Base-by-base conservation (phyloP, 257 asterid genomes). In the Plantago major region DNA sequence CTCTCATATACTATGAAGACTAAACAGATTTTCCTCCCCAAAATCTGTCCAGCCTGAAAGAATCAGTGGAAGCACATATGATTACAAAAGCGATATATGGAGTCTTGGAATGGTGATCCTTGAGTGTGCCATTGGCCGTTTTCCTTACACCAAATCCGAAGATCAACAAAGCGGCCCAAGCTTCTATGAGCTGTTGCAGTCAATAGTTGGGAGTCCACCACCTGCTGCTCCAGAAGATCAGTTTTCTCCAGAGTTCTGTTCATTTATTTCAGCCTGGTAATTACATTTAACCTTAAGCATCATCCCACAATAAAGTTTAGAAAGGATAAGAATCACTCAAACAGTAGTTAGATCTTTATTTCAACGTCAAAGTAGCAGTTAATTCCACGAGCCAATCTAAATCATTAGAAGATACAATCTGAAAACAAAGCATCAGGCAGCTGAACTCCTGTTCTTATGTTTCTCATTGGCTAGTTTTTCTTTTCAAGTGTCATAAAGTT, bases 111-210 rank as follows among this genome's bases (percentile, higher is more conserved):
- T 93, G 96, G 99, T 93, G 67, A 82, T 87, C 74, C 95, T 93
- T 49, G 99, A 93, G 84, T 89, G 96, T 79, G 96, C 99, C 17
- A 89, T 87, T 0, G 99, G 97, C n/a, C 90, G 84, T 52, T 93
- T 93, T 83, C 99, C 99, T 76, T 93, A 93, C 76, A 76, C 88
- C 58, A 87, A 89, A 65, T 82, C 94, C 42, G 97, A 92, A 73
- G 96, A 93, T 68, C 94, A 85, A 75, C 95, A 83, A 78, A 75
- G 60, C 53, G 83, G 96, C 56, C 97, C 96, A 8, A 82, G 97
- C 79, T 93, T 93, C 80, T 89, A 89, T 40, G 96, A 89, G 81
- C 99, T 93, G 71, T 62, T 93, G 78, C 92, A 89, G 69, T 89
- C 96, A 67, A 93, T 93, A 73, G 99, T 93, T 38, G 90, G 88